A percentile compares a stretch with the other conserved stretches of the same genome.
These are phyloP conservation scores for Trichoderma lentiforme DNA, from an alignment of 2,329 filamentous ascomycete genomes.

Conservation along the genomic window DNA sequence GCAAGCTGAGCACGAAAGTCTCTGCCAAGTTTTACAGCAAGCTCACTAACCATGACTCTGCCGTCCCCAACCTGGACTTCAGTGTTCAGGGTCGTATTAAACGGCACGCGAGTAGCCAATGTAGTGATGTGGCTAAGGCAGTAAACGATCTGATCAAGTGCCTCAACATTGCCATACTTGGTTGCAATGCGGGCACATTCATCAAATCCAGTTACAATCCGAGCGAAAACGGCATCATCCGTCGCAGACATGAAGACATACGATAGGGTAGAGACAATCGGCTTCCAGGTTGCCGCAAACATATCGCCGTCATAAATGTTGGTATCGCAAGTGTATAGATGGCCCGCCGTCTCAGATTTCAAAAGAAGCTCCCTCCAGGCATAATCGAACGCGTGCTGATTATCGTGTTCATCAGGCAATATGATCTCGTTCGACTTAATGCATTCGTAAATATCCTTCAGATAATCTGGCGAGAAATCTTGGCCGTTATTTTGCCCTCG, in stretches of 20 bases:
- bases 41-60: conserved; percentile 97
- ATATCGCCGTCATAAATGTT: conserved; percentile 97
- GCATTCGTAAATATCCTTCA: conserved; percentile 83
- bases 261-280: conserved; percentile 88
- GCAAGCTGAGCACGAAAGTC: conserved; percentile 93
- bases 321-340: conserved; percentile 76
- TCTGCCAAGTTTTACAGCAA: conserved; percentile 90
- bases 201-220: conserved; percentile 91
- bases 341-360: conserved; percentile 74
- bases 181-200: conserved; percentile 93
- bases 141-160: conserved; percentile 88
- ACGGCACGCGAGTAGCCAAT: conserved; percentile 69
- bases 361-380: conserved; percentile 92
- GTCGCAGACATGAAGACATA: conserved; percentile 99
- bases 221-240: conserved; percentile 90
- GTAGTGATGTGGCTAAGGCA: conserved; percentile 89
- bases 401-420: conserved; percentile 93
- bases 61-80: conserved; percentile 90
- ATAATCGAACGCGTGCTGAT: conserved; percentile 93
- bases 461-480: conserved; percentile 79
- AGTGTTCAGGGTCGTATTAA: conserved; percentile 86
- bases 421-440: conserved; percentile 96
- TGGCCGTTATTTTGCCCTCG: conserved; percentile 82
- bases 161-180: conserved; percentile 77
- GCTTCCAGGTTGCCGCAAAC: conserved; percentile 94